Conservation (phyloP, 2,329 filamentous ascomycete genomes). For the Cryoendolithus antarcticus region DNA sequence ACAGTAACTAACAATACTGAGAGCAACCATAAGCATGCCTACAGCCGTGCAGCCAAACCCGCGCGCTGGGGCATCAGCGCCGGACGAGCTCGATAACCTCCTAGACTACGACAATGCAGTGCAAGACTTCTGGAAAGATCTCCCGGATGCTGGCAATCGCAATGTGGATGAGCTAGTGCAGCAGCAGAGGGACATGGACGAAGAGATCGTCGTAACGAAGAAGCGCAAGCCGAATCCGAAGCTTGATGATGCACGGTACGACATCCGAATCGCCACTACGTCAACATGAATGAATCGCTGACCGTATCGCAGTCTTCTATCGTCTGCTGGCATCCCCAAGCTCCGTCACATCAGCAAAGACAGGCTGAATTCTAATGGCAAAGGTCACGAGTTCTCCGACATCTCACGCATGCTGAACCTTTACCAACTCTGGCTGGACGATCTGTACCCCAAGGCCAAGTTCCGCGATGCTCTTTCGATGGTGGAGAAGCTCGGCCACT, state of each 20-base stretch:
- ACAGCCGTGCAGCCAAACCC: constrained; percentile 1
- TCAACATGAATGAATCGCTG: background rate
- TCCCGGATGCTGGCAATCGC: constrained; percentile 26
- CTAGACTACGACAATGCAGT: constrained; percentile 62
- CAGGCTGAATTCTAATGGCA: constrained; percentile 71
- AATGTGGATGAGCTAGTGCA: constrained; percentile 37
- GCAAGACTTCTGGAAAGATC: constrained; percentile 36
- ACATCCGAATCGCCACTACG: background rate
- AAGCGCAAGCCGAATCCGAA: constrained; percentile 68
- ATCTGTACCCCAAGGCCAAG: constrained; percentile 86
- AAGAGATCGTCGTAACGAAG: constrained; percentile 73
- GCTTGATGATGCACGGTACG: constrained; percentile 65
- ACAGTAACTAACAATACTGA: too few species aligned
- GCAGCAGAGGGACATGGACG: constrained; percentile 54
- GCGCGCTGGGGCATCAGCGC: constrained; percentile 7
- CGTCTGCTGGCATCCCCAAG: constrained; percentile 69
- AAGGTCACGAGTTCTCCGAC: constrained; percentile 91
- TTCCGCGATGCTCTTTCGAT: constrained; percentile 82
- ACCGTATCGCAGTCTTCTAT: constrained; percentile 52
- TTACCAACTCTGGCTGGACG: constrained; percentile 95
- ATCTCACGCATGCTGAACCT: constrained; percentile 69
- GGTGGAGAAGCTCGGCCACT: constrained; percentile 88
- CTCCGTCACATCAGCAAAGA: constrained; percentile 59
- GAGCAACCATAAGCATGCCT: too few species aligned
- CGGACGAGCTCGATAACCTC: constrained; percentile 51